Percentiles rank a stretch among this genome's conserved stretches.
These are phyloP conservation scores for Arthrobotrys megalospora DNA, from an alignment of 2,329 filamentous ascomycete species.

Conservation along the genomic window DNA sequence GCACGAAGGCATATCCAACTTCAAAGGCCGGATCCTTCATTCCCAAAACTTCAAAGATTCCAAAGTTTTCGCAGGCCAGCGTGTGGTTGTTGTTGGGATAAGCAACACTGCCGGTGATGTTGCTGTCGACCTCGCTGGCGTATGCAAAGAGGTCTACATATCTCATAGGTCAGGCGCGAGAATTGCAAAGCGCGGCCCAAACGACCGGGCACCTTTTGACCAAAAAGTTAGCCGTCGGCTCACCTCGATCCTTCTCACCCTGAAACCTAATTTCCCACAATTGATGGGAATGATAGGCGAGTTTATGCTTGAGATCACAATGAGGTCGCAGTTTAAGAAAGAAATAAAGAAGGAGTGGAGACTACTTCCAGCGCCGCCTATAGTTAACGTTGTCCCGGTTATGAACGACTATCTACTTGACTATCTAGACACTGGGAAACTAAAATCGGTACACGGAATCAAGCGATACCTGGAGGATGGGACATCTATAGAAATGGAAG, in stretches of 20 bases:
- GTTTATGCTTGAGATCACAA: constrained; percentile 47
- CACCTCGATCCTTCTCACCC: constrained; percentile 41
- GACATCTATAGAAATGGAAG: constrained; percentile 63
- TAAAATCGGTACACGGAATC: constrained; percentile 64
- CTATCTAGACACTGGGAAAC: constrained; percentile 64
- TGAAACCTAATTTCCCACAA: constrained; percentile 52
- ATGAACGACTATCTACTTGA: constrained; percentile 65
- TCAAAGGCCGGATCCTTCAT: constrained; percentile 63
- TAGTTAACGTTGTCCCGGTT: constrained; percentile 65
- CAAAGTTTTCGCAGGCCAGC: constrained; percentile 16
- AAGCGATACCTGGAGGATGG: constrained; percentile 63
- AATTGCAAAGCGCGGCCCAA: constrained; percentile 12
- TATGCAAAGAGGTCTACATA: constrained; percentile 28
- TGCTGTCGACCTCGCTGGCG: constrained; percentile 60
- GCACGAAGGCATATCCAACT: constrained; percentile 56
- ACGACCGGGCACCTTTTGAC: constrained; percentile 62
- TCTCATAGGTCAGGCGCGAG: constrained; percentile 35
- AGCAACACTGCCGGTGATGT: constrained; percentile 65
- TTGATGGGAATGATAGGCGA: constrained; percentile 46
- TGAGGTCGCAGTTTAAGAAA: constrained; percentile 56
- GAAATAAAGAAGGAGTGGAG: constrained; percentile 62
- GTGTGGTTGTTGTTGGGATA: constrained; percentile 63
- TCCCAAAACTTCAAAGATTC: constrained; percentile 62
- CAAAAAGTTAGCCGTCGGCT: constrained; percentile 62
- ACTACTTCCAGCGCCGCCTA: constrained; percentile 63